Conservation (phyloP, 225 moss, liverwort and hornwort species). For the Physcomitrium patens region DNA sequence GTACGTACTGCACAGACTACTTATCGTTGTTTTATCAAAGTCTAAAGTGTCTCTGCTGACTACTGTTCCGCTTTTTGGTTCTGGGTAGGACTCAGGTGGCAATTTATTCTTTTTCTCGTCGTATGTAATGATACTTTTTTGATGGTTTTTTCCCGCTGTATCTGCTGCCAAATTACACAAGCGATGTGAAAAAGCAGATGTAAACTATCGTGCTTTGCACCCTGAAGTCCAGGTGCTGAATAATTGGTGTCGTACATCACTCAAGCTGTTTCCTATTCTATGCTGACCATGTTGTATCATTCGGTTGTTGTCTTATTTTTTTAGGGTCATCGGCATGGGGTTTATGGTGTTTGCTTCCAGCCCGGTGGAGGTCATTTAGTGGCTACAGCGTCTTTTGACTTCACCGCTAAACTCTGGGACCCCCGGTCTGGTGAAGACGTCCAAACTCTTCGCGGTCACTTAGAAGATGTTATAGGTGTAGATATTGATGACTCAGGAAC, state of each 20-base stretch:
- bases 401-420: conserved; percentile 99
- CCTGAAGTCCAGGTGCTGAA: too few relatives aligned
- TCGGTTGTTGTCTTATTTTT: conserved; percentile 13
- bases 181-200: too few relatives aligned
- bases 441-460: conserved; percentile 92
- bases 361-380: conserved; percentile 87
- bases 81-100: background rate
- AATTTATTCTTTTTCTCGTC: too few relatives aligned
- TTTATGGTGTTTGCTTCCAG: conserved; percentile 98
- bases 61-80: background rate
- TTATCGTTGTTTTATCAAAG: background rate
- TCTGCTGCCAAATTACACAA: too few relatives aligned
- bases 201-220: too few relatives aligned
- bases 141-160: too few relatives aligned
- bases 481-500: conserved; percentile 97
- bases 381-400: conserved; percentile 97
- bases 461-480: conserved; percentile 98
- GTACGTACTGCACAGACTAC: background rate
- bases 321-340: conserved; percentile 95
- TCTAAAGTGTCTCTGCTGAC: background rate
- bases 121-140: too few relatives aligned
- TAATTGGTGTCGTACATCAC: too few relatives aligned
- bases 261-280: background rate
- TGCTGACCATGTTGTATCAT: conserved; percentile 15
- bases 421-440: conserved; percentile 92